These are phyloP conservation scores for Lachnellula suecica DNA, from an alignment of 2,329 filamentous ascomycete genomes.

Conservation along the genomic window DNA sequence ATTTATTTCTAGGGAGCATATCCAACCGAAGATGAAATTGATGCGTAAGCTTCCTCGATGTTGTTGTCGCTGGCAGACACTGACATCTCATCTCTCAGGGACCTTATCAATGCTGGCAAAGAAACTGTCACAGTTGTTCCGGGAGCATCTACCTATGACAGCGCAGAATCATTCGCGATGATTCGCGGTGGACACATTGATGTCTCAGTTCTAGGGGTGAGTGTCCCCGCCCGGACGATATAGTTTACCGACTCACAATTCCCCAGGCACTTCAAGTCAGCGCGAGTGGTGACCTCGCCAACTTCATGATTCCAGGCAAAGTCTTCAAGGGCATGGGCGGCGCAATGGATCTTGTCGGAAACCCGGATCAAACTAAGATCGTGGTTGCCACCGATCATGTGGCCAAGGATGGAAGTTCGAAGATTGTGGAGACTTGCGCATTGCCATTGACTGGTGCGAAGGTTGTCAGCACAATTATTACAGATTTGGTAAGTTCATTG, in stretches of 20 bases:
- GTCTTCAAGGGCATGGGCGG: constrained; percentile 86
- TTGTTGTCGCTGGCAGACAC: neutral
- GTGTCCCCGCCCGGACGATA: constrained; percentile 17
- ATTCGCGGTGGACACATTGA: constrained; percentile 83
- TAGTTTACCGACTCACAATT: neutral
- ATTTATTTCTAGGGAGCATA: constrained; percentile 57
- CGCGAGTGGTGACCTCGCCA: constrained; percentile 76
- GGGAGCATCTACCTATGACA: constrained; percentile 76
- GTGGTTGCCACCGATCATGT: constrained; percentile 70
- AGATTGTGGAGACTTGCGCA: constrained; percentile 63
- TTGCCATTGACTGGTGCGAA: constrained; percentile 60
- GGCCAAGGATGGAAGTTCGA: constrained; percentile 65
- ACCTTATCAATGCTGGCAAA: constrained; percentile 85
- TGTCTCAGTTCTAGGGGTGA: constrained; percentile 72
- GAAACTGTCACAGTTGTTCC: constrained; percentile 80
- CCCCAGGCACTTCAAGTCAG: constrained; percentile 58
- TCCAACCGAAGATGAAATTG: constrained; percentile 68
- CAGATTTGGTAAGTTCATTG: constrained; percentile 12
- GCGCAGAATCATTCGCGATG: constrained; percentile 82
- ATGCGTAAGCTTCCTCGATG: constrained; percentile 45
- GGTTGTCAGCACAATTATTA: constrained; percentile 12
- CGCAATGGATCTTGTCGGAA: constrained; percentile 72
- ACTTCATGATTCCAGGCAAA: constrained; percentile 90
- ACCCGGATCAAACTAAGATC: constrained; percentile 70
- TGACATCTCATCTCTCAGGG: constrained; percentile 37